Base-by-base conservation (phyloP, 129 eudicot species). In the Centaurea solstitialis region DNA sequence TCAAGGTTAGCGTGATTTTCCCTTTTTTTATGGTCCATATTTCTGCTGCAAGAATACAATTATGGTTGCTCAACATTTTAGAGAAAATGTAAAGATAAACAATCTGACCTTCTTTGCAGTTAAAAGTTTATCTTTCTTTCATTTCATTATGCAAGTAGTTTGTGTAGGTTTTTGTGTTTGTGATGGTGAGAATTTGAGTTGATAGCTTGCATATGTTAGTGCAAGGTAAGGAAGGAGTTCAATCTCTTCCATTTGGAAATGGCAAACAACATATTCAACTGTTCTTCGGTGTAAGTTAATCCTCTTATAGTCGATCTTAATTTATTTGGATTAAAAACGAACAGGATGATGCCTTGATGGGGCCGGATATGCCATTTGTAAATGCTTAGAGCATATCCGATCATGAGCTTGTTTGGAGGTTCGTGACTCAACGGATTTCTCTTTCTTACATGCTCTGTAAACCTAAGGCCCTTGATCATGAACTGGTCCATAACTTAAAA, bases 101-200 rank as follows among this genome's bases (percentile, higher is more conserved):
- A 83, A 59, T 83, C 69, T 72, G 28, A n/a, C 78, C 40, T 76
- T 77, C 74, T 77, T 83, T 77, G 78, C 75, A 77, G 70, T 83
- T 77, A 4, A 26, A 77, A 2, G 8, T 39, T 39, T 69, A 23
- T 76, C 67, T 37, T 33, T 33, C 37, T 33, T 33, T 33, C 37
- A 2, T 33, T 33, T 33, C 37, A 2, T 33, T 0, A 2, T 4
- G 24, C 21, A 17, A 22, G 21, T 73, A 73, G 62, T n/a, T 73
- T 73, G 38, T 73, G 38, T 72, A 30, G 5, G 35, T 18, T 12
- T 69, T 23, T 70, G 53, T 43, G 66, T 33, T 43, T 67, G 7
- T n/a, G 78, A 75, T 53, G 30, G 23, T 17, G 45, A 22, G 47
- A 12, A 43, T 39, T 72, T 22, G 28, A 9, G 61, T 72, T 38